A percentile compares a stretch with the other conserved stretches of the same genome.
phyloP scores from a whole-genome alignment of 2,329 filamentous ascomycete genomes.

The Ophiostoma populinum region DNA sequence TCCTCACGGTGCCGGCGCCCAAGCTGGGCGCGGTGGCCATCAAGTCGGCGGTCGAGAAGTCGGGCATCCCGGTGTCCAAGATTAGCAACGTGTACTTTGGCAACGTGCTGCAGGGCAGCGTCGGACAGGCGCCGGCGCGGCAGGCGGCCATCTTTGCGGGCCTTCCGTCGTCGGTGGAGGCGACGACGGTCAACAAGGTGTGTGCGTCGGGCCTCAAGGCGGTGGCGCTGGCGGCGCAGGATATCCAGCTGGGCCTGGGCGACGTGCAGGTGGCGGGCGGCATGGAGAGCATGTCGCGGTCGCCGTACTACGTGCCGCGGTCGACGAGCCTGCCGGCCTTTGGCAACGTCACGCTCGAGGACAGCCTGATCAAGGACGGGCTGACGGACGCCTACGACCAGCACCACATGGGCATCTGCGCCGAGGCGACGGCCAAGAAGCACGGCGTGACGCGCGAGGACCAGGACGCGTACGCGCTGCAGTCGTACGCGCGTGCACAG shows the following conservation, averaged over 20 bases:
- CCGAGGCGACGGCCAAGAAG: constrained; percentile 86
- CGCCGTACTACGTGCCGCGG: constrained; percentile 78
- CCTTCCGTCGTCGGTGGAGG: constrained; percentile 64
- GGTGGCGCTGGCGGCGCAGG: constrained; percentile 76
- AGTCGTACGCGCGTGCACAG: constrained; percentile 78
- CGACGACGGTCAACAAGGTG: constrained; percentile 93
- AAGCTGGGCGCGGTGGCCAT: constrained; percentile 81
- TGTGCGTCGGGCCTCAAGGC: constrained; percentile 92
- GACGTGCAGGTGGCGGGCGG: constrained; percentile 85
- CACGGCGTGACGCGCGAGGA: constrained; percentile 62
- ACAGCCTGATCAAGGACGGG: constrained; percentile 87
- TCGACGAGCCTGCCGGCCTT: constrained; percentile 72
- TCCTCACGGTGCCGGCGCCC: constrained; percentile 68
- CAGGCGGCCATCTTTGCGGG: constrained; percentile 84
- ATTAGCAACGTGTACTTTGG: constrained; percentile 96
- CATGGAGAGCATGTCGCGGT: constrained; percentile 95
- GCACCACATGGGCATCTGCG: constrained; percentile 96
- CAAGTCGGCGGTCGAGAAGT: constrained; percentile 76
- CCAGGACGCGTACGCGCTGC: constrained; percentile 82
- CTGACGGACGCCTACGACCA: constrained; percentile 93
- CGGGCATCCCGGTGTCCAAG: constrained; percentile 59
- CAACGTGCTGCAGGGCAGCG: constrained; percentile 69
- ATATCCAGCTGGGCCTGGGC: constrained; percentile 79
- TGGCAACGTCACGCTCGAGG: constrained; percentile 73
- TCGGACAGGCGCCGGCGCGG: constrained; percentile 81